Percentiles rank a stretch among this genome's conserved stretches.
Evolutionary conservation across 768 basidiomycete genomes (phyloP).

Genomic region (Pleurotus eryngii): DNA sequence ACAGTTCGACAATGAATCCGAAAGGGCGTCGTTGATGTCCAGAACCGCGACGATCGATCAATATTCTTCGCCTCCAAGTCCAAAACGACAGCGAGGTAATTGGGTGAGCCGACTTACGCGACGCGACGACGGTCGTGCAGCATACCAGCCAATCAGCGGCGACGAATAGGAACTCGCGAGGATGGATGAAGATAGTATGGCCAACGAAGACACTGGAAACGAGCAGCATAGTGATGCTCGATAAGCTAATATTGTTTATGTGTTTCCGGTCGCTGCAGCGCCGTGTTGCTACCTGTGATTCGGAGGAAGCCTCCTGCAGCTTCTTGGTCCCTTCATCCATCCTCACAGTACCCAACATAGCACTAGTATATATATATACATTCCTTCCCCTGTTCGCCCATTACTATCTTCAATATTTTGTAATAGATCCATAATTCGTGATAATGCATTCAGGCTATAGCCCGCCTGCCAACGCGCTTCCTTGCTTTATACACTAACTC

Average conservation of each 20-base stretch:
- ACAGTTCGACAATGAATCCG: conserved; percentile 62
- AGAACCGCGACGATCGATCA: conserved; percentile 31
- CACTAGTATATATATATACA: background rate
- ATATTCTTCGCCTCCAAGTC: conserved; percentile 21
- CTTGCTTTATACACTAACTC: conserved; percentile 50
- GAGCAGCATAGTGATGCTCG: background rate
- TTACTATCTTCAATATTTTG: background rate
- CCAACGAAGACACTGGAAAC: conserved; percentile 2
- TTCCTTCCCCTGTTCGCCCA: background rate
- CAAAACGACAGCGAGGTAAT: conserved; percentile 23
- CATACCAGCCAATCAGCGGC: conserved; percentile 46
- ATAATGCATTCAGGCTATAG: background rate
- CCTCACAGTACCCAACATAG: background rate
- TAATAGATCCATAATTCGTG: background rate
- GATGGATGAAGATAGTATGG: conserved; percentile 8
- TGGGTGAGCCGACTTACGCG: conserved; percentile 54
- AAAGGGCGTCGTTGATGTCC: conserved; percentile 50
- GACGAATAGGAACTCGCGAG: conserved; percentile 23
- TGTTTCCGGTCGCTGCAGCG: conserved; percentile 5
- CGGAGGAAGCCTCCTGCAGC: conserved; percentile 4
- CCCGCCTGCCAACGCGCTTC: conserved; percentile 21
- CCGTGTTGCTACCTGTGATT: conserved; percentile 4
- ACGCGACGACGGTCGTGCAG: conserved; percentile 30
- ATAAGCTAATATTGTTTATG: background rate
- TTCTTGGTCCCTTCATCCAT: conserved; percentile 1